Evolutionary conservation across 352 stramenopile genomes (phyloP).

Genomic region (Phytophthora vignae): DNA sequence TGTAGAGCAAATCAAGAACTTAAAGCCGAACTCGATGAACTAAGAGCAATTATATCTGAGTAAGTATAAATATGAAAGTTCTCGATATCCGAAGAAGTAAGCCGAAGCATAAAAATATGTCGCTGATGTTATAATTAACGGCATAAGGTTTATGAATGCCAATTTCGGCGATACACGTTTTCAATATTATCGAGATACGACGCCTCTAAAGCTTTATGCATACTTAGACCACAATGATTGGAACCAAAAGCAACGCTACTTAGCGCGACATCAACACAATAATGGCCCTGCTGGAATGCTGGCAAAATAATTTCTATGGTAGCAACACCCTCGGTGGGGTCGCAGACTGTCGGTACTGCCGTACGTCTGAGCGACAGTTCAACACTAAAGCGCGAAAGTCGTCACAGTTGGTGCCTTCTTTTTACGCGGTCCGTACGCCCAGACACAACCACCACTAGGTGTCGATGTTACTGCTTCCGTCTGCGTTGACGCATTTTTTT

Average conservation of each 20-base stretch:
- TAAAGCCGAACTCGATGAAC: not conserved
- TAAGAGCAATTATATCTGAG: not conserved
- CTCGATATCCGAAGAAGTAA: not conserved
- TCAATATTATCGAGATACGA: constrained; percentile 15
- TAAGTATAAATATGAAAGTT: not conserved
- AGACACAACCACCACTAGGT: not conserved
- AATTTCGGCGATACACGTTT: not conserved
- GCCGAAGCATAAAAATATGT: not conserved
- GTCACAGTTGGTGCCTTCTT: not conserved
- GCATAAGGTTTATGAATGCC: not conserved
- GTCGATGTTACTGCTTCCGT: too few relatives aligned
- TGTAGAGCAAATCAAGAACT: not conserved
- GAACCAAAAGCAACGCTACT: not conserved
- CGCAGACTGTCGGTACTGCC: too few relatives aligned
- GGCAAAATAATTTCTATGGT: not conserved
- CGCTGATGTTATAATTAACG: not conserved
- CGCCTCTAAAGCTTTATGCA: not conserved
- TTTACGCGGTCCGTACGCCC: not conserved
- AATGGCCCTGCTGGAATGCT: not conserved
- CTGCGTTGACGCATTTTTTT: not conserved
- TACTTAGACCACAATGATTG: constrained; percentile 3
- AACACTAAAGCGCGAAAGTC: not conserved
- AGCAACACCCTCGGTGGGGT: too few relatives aligned
- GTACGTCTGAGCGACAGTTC: too few relatives aligned
- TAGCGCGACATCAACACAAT: not conserved